Evolutionary conservation across 2,329 filamentous ascomycete species (phyloP), one percentile per base, ranked within the genome.

Genomic region (Macrophomina tecta): DNA sequence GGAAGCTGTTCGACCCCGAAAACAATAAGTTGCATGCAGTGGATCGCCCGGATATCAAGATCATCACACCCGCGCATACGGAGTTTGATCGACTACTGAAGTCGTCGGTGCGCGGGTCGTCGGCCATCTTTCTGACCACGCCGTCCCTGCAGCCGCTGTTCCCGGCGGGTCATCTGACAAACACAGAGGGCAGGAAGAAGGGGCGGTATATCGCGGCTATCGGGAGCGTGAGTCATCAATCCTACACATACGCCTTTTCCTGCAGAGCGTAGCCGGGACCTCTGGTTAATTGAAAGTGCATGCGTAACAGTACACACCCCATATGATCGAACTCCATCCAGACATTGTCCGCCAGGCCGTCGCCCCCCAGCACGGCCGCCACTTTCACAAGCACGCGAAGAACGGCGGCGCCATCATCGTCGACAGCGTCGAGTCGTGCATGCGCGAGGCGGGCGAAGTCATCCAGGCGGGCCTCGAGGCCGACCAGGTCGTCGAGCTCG

Each of bases 81-180:
- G 94, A 89, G 70, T 89, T 88, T 73, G 78, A 82, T 1, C 82
- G 92, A 1, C 81, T 95, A 23, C 79, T 93, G 42, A 90, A 90
- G 72, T 86, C 90, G 45, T 87, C 92, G 60, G 83, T 97, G 61
- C 82, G 88, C 45, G 87, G 86, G 8, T 87, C 91, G 0, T 92
- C 95, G 72, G 90, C 91, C 9, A 91, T 98, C 45, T 95, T 97
- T 80, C 94, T 92, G 80, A 97, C 92, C 70, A 97, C 93, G 1
- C 92, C 94, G 0, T 90, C 89, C 0, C 86, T 84, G 0, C 82
- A 86, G 40, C 91, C 91, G 1, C 81, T 97, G 1, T 98, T 97
- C 74, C 91, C 94, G 0, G 82, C 85, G 0, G 79, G 84, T 11
- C 89, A 91, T 68, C 83, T 97, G 61, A 96, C 91, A 0, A 90